These are phyloP conservation scores for Picochlorum costavermella DNA, from an alignment of 139 green algal genomes.

Conservation along the genomic window DNA sequence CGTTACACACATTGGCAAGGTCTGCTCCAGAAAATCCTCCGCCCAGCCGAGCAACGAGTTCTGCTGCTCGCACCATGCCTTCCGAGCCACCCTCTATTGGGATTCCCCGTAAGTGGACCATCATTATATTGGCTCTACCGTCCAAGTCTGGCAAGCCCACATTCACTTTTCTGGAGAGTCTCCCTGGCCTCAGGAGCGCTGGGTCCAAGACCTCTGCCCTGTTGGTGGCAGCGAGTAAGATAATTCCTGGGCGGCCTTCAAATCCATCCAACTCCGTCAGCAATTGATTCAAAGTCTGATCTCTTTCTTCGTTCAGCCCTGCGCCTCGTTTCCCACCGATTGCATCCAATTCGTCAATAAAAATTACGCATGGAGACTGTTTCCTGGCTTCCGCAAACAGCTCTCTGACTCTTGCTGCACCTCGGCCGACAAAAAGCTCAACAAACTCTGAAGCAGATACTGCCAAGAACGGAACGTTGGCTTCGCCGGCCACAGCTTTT, in stretches of 20 bases:
- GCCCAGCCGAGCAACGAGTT: conserved; percentile 2
- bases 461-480: conserved; percentile 85
- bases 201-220: conserved; percentile 75
- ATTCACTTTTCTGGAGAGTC: conserved; percentile 42
- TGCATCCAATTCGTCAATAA: conserved; percentile 98
- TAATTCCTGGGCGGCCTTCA: conserved; percentile 53
- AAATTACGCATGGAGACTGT: conserved; percentile 79
- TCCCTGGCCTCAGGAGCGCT: conserved; percentile 76
- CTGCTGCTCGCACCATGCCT: not conserved
- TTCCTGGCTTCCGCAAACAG: conserved; percentile 90
- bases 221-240: conserved; percentile 89
- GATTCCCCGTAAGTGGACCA: conserved; percentile 63
- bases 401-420: conserved; percentile 77
- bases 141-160: conserved; percentile 69
- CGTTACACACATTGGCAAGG: conserved; percentile 91
- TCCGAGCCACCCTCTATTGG: conserved; percentile 30
- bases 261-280: conserved; percentile 91
- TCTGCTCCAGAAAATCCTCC: conserved; percentile 72
- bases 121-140: conserved; percentile 61
- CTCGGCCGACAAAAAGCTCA: conserved; percentile 96
- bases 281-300: conserved; percentile 92
- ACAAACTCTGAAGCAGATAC: conserved; percentile 94
- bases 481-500: conserved; percentile 83
- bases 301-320: conserved; percentile 89
- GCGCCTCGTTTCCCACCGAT: conserved; percentile 66